These are phyloP conservation scores for Coprinopsis sp. DNA, from an alignment of 768 basidiomycete genomes.

Conservation along the genomic window DNA sequence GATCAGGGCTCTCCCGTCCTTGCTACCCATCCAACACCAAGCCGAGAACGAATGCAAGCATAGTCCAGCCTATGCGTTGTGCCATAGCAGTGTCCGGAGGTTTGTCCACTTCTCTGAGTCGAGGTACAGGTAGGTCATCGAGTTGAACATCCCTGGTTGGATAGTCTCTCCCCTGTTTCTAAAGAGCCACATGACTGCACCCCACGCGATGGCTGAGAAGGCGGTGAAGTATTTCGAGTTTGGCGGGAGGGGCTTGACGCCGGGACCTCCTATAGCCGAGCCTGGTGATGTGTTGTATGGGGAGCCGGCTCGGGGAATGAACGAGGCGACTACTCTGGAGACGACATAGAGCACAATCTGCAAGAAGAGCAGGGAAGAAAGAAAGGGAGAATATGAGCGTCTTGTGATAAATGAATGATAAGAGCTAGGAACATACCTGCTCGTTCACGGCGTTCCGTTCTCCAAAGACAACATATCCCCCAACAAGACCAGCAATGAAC, in stretches of 20 bases:
- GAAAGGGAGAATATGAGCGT: constrained; percentile 1
- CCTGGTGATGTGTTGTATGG: constrained; percentile 46
- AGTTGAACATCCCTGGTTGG: constrained; percentile 95
- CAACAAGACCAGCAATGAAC: constrained; percentile 88
- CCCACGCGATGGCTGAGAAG: constrained; percentile 90
- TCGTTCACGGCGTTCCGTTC: constrained; percentile 86
- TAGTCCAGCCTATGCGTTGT: constrained; percentile 75
- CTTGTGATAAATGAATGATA: not conserved
- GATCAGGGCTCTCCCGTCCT: too few species aligned
- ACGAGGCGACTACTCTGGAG: constrained; percentile 86
- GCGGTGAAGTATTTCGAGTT: constrained; percentile 79
- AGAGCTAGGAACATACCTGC: constrained; percentile 56
- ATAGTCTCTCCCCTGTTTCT: constrained; percentile 82
- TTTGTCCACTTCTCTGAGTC: constrained; percentile 87
- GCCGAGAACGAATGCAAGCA: too few species aligned
- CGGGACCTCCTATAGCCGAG: constrained; percentile 35
- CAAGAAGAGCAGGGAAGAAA: constrained; percentile 10
- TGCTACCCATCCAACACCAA: too few species aligned
- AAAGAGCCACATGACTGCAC: constrained; percentile 96
- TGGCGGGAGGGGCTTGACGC: constrained; percentile 73
- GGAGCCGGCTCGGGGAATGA: constrained; percentile 73
- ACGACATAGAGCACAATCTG: constrained; percentile 97
- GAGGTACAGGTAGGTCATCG: constrained; percentile 92
- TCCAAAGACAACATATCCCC: constrained; percentile 88
- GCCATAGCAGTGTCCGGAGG: constrained; percentile 85